Base-by-base conservation (phyloP, 441 rosid species). In the Pelargonium fulgidum region DNA sequence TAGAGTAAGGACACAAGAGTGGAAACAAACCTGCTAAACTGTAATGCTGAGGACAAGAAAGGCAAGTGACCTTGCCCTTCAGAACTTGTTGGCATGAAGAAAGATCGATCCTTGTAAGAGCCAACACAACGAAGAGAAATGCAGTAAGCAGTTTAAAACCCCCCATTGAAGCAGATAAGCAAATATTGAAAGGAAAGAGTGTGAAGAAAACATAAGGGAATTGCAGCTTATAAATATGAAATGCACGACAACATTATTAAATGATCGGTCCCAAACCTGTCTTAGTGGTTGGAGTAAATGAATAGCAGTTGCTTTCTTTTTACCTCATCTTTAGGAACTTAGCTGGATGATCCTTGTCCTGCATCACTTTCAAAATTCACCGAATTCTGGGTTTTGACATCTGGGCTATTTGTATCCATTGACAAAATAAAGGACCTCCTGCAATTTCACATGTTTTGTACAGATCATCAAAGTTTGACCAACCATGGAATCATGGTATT, bases 61-160 rank as follows among this genome's bases (percentile, higher is more conserved):
- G 75, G 76, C 98, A 92, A 50, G 93, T 79, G 75, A 89, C 78
- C 65, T 84, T 85, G 47, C 85, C 93, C 69, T 78, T 36, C 41
- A 92, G 73, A 14, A 78, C 67, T 0, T 19, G 33, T 7, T 61
- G 74, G 70, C 79, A 74, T n/a, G 78, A 58, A 0, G 93, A 83
- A 65, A 76, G 76, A 62, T 79, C 62, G 59, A 85, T 36, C 70
- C 72, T 75, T 9, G 86, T 84, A 64, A 86, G 70, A 52, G 76
- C 75, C 39, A 70, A 6, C 8, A 52, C 9, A 1, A 81, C 73
- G 13, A 87, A 68, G 59, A 84, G 67, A 64, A 92, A 68, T 20
- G 79, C 62, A 9, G 78, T 26, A 26, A 79, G 8, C 20, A 24
- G 41, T 11, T 69, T 66, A 56, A 16, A 65, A 44, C 68, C 41